Percentiles rank a stretch among this genome's conserved stretches.
Evolutionary conservation across 345 rosid species (phyloP).

Genomic region (Corchorus olitorius): DNA sequence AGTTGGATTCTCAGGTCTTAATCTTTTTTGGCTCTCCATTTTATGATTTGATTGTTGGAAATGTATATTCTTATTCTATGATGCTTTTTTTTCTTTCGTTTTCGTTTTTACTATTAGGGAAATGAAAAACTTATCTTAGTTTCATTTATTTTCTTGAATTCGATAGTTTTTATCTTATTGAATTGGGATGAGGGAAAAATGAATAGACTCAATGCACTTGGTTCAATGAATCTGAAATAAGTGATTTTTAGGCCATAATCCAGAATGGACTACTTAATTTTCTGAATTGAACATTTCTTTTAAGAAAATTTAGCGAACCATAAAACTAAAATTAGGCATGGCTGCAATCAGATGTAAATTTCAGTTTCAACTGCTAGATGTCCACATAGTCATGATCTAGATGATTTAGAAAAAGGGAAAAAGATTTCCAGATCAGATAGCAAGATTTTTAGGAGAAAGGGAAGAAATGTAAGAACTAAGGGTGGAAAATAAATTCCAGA

Average conservation of each 20-base stretch:
- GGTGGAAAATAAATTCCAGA: background rate
- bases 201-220: background rate
- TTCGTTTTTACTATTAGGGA: background rate
- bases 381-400: background rate
- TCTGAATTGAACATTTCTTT: background rate
- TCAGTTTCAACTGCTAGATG: background rate
- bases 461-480: background rate
- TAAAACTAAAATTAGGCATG: background rate
- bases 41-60: background rate
- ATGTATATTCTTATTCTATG: background rate
- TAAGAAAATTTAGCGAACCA: background rate
- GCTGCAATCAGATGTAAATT: background rate
- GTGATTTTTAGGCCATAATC: background rate
- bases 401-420: too few relatives aligned
- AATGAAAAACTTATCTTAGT: background rate
- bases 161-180: background rate
- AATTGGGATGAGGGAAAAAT: background rate
- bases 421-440: background rate
- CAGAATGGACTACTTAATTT: background rate
- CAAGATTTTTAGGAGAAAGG: background rate
- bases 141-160: background rate
- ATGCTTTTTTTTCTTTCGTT: background rate
- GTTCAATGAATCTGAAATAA: background rate
- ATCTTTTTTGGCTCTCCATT: background rate
- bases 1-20: conserved; percentile 8